Base-by-base conservation (phyloP, 305 asterid species). In the Euphrasia arctica region DNA sequence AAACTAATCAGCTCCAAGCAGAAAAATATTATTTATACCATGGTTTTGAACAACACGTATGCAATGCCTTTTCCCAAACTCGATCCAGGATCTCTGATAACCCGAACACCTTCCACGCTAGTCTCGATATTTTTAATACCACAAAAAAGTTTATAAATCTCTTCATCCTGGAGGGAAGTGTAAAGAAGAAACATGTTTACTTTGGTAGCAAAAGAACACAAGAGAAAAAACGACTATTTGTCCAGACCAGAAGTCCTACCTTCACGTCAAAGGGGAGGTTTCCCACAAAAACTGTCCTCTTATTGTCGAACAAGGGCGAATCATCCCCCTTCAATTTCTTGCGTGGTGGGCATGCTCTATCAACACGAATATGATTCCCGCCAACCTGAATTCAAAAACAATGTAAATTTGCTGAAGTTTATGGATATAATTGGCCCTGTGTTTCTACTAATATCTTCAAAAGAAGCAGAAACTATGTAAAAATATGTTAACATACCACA, bases 301-400 rank as follows among this genome's bases (percentile, higher is more conserved):
- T 85, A 58, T 78, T 85, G 72, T 92, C 97, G 60, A 85, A 92
- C 65, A 92, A 67, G 29, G 76, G 74, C 76, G 79, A 31, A 74
- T 47, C 47, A 45, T 83, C 97, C 67, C 89, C 96, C 82, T 90
- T 93, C 74, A 84, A 63, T 79, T 90, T 93, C 94, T 93, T 89
- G 62, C 95, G 90, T 0, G 98, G 98, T 64, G 98, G 98, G 77
- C 98, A 90, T 32, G 98, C 96, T 78, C 95, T 81, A 74, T 93
- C 97, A 54, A 93, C 97, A 54, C 95, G 95, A 65, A 93, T 84
- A 75, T 90, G 99, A 73, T 91, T 83, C 72, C 96, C 97, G 65
- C 83, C 87, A 68, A 93, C 85, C 98, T 93, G 70, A 52, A 74
- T 0, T 31, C 75, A 64, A 68, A 75, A 57, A 41, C 54, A 65